Percentiles rank a stretch among this genome's conserved stretches.
phyloP scores from a whole-genome alignment of 805 yeast species.

The Yarrowia yakushimensis region DNA sequence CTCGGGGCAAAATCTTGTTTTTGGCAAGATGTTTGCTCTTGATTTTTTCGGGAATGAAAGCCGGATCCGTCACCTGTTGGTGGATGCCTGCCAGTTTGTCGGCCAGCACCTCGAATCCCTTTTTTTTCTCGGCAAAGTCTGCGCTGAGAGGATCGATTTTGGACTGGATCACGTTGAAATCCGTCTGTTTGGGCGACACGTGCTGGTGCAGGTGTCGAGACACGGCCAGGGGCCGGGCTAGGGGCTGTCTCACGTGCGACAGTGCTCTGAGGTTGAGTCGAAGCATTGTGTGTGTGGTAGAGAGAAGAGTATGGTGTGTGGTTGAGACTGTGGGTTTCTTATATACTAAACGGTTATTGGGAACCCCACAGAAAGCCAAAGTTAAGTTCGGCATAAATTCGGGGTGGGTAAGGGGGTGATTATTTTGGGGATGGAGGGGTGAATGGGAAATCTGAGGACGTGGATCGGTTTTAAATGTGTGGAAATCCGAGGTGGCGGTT shows the following conservation, averaged over 20 bases:
- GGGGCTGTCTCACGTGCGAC: not conserved
- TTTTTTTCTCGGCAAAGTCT: constrained; percentile 30
- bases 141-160: constrained; percentile 31
- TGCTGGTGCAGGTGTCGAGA: constrained; percentile 16
- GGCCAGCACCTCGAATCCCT: constrained; percentile 30
- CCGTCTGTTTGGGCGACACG: constrained; percentile 21
- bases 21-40: constrained; percentile 34
- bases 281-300: constrained; percentile 13
- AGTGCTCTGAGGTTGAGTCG: constrained; percentile 17
- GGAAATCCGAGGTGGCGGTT: not conserved
- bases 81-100: constrained; percentile 30
- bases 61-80: constrained; percentile 28
- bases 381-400: constrained; percentile 13
- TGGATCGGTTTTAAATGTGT: not conserved
- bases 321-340: no score
- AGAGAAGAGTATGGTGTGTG: no score
- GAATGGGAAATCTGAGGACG: not conserved
- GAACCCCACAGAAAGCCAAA: constrained; percentile 17
- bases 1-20: constrained; percentile 36
- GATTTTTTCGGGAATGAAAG: constrained; percentile 35
- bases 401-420: no score
- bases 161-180: constrained; percentile 29
- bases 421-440: no score
- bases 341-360: constrained; percentile 20
- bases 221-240: not conserved